These are phyloP conservation scores for Cryphonectria naterciae DNA, from an alignment of 2,329 filamentous ascomycete genomes.

Conservation along the genomic window DNA sequence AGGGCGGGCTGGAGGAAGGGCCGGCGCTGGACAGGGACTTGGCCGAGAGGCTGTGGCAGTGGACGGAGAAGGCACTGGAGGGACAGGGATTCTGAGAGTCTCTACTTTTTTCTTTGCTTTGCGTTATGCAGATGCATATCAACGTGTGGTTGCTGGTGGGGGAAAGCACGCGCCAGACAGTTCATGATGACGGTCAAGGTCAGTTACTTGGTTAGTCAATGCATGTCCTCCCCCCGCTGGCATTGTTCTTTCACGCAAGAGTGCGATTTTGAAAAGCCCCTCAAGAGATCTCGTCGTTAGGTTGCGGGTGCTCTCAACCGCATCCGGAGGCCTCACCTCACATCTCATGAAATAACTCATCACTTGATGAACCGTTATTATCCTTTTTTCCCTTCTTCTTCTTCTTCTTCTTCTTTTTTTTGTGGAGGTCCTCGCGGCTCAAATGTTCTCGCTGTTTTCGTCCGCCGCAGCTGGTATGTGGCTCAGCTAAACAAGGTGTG, in stretches of 20 bases:
- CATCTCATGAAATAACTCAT: neutral
- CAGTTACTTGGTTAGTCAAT: too few species aligned
- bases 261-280: neutral
- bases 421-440: neutral
- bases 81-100: neutral
- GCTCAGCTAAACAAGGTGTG: neutral
- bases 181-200: too few species aligned
- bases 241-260: neutral
- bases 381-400: neutral
- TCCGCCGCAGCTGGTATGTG: neutral
- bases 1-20: constrained; percentile 7
- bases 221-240: too few species aligned
- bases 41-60: constrained; percentile 38
- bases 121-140: too few species aligned
- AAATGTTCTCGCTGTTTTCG: neutral
- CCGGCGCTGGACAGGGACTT: constrained; percentile 33
- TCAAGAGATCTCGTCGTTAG: neutral
- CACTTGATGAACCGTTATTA: neutral
- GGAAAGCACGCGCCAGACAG: too few species aligned
- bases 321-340: neutral
- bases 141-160: too few species aligned
- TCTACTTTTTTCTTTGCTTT: too few species aligned
- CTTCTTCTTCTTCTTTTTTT: too few species aligned
- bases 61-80: constrained; percentile 40
- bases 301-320: neutral